Evolutionary conservation across 768 basidiomycete species (phyloP), one percentile per base, ranked within the genome.

Genomic region (Psilocybe azurescens): DNA sequence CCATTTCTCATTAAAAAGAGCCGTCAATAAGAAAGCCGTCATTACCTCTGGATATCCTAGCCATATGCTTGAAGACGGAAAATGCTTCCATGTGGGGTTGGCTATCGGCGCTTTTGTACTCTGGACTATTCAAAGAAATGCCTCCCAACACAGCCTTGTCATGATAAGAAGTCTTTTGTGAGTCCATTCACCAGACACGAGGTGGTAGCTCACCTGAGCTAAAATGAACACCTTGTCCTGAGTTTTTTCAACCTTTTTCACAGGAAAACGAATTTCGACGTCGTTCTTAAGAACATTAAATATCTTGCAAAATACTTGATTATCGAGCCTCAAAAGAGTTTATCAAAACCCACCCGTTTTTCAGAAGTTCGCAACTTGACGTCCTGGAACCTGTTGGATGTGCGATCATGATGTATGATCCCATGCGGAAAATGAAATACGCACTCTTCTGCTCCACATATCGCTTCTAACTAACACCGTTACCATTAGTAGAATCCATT

Each of bases 151-250:
- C 80, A 38, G 92, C 89, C 91, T 96, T 32, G 18, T 14, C 28
- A 47, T 9, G 51, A 44, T 24, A 55, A 28, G 29, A 33, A 51
- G 14, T 32, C n/a, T 33, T 16, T 30, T 13, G 10, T 50, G 5
- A 13, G 14, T n/a, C 32, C 14, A 39, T 14, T 11, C 30, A 6
- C 3, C 7, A 28, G 18, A 32, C 24, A 74, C 59, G 14, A 8
- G 51, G 30, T 7, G 3, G n/a, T 14, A 33, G 36, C 36, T 29
- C 58, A 91, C 91, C 76, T 97, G 95, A 5, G 94, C 86, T 46
- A 95, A 77, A 5, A 96, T 71, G 72, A 92, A 88, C 9, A 92
- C 82, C 72, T 97, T 97, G 72, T 97, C 93, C 3, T 80, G 73
- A 0, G 89, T 82, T 64, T 83, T 88, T 49, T 89, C 89, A 4